Conservation (phyloP, 2,329 filamentous ascomycete genomes). For the Rhynchosporium graminicola region DNA sequence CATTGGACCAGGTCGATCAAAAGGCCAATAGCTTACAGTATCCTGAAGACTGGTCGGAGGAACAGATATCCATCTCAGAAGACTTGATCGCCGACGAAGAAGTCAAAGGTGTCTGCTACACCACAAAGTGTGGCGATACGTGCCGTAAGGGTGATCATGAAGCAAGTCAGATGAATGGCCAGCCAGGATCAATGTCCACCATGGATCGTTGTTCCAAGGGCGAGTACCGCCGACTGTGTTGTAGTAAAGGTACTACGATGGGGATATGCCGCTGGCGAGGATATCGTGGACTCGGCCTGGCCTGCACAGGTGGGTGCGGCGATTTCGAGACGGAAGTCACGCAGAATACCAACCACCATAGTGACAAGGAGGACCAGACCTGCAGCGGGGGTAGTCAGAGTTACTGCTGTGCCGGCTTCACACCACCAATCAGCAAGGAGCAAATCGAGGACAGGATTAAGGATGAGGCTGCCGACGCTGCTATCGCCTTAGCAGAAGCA, state of each 20-base stretch:
- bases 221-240: conserved; percentile 38
- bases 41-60: not conserved
- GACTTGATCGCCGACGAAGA: not conserved
- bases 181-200: conserved; percentile 36
- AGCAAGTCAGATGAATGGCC: conserved; percentile 39
- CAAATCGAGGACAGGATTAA: conserved; percentile 20
- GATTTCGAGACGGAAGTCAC: conserved; percentile 37
- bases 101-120: not conserved
- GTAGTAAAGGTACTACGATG: conserved; percentile 30
- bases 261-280: conserved; percentile 39
- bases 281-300: conserved; percentile 38
- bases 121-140: not conserved
- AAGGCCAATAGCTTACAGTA: not conserved
- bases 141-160: conserved; percentile 26
- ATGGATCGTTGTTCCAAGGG: conserved; percentile 34
- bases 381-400: conserved; percentile 40
- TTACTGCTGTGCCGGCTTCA: conserved; percentile 41
- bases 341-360: conserved; percentile 38
- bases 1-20: not conserved
- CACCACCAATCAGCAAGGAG: conserved; percentile 25
- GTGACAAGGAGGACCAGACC: conserved; percentile 38
- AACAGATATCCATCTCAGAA: conserved; percentile 20
- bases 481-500: conserved; percentile 37
- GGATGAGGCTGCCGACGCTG: conserved; percentile 36
- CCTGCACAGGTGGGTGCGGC: conserved; percentile 38